Base-by-base conservation (phyloP, 108 stramenopile species). In the Cylindrotheca fusiformis region DNA sequence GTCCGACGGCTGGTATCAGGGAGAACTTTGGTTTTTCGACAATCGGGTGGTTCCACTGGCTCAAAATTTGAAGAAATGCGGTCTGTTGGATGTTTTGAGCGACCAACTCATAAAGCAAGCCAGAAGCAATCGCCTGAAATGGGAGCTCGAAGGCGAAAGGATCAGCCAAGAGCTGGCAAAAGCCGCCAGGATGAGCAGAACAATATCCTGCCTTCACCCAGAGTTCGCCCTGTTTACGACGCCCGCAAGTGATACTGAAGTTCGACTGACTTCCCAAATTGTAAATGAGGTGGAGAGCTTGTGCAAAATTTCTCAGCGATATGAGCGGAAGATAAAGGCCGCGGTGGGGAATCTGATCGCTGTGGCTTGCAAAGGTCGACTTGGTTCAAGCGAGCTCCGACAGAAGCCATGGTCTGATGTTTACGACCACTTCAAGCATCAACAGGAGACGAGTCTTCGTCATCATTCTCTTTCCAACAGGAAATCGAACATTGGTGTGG, bases 11-110 rank as follows among this genome's bases (percentile, higher is more conserved):
- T 86, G 85, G 85, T 86, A 81, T 57, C 36, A 81, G 32, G 82
- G 82, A 61, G 73, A 86, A 67, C 52, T 86, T 24, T 65, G 67
- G 24, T 86, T 86, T 58, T 83, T 69, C 53, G 77, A 82, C 50
- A 55, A 72, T 29, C 83, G 82, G 47, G 50, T 86, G 10, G 73
- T 86, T 53, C 85, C 85, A 17, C 75, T 86, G 25, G 79, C 85
- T 24, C 72, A 74, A 32, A 82, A 79, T 45, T 57, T 86, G 76
- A 49, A 79, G 21, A 60, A 75, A 48, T 80, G 78, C 27, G 73
- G 76, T 6, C 71, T 79, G 6, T 86, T 86, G 54, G 81, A 78
- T 14, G 78, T 77, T 41, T 6, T 41, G 10, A 41, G 36, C 36
- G 14, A 41, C 36, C 36, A 41, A 14, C 36, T 41, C 36, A 41